phyloP scores from a whole-genome alignment of 208 protist genomes.

The Trypanosoma cruzi region DNA sequence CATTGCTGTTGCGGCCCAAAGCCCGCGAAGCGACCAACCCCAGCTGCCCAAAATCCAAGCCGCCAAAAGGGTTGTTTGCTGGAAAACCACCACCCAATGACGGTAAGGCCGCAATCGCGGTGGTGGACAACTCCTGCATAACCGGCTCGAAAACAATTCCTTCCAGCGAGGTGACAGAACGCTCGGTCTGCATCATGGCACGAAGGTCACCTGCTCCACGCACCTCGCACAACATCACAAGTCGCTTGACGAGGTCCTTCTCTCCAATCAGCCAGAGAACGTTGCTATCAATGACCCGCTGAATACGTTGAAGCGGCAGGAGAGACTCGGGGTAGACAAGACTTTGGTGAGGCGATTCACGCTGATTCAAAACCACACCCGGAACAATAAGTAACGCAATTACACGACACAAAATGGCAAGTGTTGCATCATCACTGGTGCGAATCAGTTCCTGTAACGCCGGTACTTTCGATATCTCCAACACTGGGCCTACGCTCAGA shows the following conservation, averaged over 20 bases:
- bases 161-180: neutral
- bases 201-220: conserved; percentile 30
- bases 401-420: conserved; percentile 66
- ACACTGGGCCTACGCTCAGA: conserved; percentile 66
- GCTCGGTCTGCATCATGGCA: neutral
- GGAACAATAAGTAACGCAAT: conserved; percentile 75
- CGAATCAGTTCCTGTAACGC: conserved; percentile 56
- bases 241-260: conserved; percentile 44
- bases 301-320: conserved; percentile 53
- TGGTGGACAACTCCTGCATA: conserved; percentile 13
- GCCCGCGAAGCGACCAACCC: neutral
- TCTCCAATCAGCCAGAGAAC: conserved; percentile 78
- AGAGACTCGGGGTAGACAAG: conserved; percentile 62
- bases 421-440: conserved; percentile 28
- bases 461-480: conserved; percentile 73
- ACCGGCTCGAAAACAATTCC: neutral
- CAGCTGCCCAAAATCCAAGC: conserved; percentile 1
- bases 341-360: conserved; percentile 38
- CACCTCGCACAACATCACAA: conserved; percentile 74
- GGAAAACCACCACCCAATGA: neutral
- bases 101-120: conserved; percentile 13
- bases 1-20: neutral
- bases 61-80: neutral
- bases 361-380: conserved; percentile 42
- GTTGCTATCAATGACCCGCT: conserved; percentile 85